phyloP scores from a whole-genome alignment of 768 basidiomycete genomes.

The Phlegmacium glaucopus region DNA sequence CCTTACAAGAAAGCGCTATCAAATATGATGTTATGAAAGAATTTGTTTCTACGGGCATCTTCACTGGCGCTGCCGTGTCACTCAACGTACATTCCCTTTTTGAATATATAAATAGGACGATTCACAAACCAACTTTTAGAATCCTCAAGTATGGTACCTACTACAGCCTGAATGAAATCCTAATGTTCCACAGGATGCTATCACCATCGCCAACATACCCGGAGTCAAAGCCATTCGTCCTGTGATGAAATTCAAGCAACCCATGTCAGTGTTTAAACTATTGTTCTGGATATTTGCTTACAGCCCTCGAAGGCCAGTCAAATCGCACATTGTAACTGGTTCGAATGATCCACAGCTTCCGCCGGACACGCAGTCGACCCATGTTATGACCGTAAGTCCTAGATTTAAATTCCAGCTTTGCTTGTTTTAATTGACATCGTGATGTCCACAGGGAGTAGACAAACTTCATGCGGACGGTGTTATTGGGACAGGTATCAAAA shows the following conservation, averaged over 20 bases:
- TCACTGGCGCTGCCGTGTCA: conserved; percentile 56
- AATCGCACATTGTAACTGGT: conserved; percentile 33
- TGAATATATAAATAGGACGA: not conserved
- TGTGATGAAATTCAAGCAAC: conserved; percentile 36
- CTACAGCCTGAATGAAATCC: not conserved
- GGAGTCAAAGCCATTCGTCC: conserved; percentile 57
- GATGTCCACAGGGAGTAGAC: conserved; percentile 48
- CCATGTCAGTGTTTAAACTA: conserved; percentile 18
- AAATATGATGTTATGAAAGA: conserved; percentile 46
- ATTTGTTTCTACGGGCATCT: conserved; percentile 49
- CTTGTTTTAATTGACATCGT: not conserved
- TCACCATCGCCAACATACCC: conserved; percentile 37
- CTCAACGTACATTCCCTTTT: conserved; percentile 33
- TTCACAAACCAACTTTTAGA: conserved; percentile 7
- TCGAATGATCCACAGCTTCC: conserved; percentile 36
- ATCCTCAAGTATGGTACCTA: conserved; percentile 13
- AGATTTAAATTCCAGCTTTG: not conserved
- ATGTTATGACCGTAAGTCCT: conserved; percentile 44
- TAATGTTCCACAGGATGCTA: conserved; percentile 37
- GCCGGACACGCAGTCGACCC: conserved; percentile 43
- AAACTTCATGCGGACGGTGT: conserved; percentile 61
- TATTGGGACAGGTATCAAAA: conserved; percentile 61
- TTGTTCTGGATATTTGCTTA: not conserved
- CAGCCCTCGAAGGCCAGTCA: conserved; percentile 25
- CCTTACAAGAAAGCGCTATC: conserved; percentile 38